phyloP scores from a whole-genome alignment of 75 land plant genomes.

The Picea glauca region DNA sequence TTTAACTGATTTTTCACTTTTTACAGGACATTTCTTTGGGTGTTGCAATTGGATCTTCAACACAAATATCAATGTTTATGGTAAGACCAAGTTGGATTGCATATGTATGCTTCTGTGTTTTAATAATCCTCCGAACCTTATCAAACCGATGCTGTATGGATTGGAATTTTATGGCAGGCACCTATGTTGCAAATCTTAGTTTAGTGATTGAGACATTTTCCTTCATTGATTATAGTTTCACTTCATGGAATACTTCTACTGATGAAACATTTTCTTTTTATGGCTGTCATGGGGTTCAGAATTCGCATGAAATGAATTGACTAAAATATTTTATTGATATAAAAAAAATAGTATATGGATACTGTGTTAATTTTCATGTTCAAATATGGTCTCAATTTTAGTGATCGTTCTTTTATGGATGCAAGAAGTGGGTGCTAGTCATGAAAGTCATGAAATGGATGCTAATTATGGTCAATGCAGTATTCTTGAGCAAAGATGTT shows the following conservation, averaged over 20 bases:
- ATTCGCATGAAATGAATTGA: neutral
- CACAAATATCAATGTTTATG: conserved; percentile 99
- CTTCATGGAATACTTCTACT: neutral
- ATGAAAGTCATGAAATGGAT: too few relatives aligned
- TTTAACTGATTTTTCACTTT: neutral
- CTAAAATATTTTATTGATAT: too few relatives aligned
- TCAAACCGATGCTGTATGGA: neutral
- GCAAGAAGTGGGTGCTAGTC: too few relatives aligned
- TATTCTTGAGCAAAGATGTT: too few relatives aligned
- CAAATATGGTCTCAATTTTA: too few relatives aligned
- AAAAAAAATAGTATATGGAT: too few relatives aligned
- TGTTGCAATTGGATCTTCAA: conserved; percentile 98
- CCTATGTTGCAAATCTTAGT: neutral
- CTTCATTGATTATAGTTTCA: neutral
- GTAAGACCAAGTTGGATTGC: conserved; percentile 29
- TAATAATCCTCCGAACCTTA: neutral
- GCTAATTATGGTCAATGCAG: too few relatives aligned
- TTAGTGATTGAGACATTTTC: neutral
- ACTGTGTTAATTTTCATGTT: too few relatives aligned
- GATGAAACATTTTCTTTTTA: neutral
- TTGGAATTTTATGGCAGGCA: neutral
- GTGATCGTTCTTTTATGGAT: too few relatives aligned
- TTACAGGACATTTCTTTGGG: conserved; percentile 90
- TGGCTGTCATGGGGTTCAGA: neutral
- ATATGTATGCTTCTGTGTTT: neutral